These are phyloP conservation scores for Cucurbita pepo DNA, from an alignment of 306 rosid genomes.

Conservation along the genomic window DNA sequence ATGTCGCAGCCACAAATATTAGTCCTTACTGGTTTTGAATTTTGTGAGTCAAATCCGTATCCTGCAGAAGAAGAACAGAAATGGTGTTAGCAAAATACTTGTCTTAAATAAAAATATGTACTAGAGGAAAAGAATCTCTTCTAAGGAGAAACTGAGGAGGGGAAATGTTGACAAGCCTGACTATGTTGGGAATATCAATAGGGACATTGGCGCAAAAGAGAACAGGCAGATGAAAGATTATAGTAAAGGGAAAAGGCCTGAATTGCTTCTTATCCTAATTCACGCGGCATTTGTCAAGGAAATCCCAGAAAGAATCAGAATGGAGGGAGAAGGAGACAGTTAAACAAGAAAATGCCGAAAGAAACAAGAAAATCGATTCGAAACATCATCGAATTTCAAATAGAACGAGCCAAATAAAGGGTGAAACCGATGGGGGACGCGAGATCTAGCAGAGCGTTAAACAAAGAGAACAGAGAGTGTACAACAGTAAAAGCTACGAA, in stretches of 20 bases:
- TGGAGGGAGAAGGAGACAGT: not conserved
- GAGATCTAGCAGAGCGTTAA: not conserved
- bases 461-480: not conserved
- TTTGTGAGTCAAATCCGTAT: constrained; percentile 45
- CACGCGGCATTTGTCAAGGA: not conserved
- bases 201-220: not conserved
- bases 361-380: not conserved
- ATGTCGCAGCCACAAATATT: constrained; percentile 1
- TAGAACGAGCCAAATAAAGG: not conserved
- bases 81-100: not conserved
- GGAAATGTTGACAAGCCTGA: not conserved
- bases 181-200: not conserved
- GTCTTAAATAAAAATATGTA: not conserved
- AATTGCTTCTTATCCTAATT: not conserved
- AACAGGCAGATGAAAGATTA: not conserved
- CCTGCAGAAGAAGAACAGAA: constrained; percentile 34
- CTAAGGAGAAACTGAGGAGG: not conserved
- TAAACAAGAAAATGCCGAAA: not conserved
- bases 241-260: not conserved
- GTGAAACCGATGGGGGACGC: not conserved
- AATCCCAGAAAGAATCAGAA: not conserved
- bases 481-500: not conserved
- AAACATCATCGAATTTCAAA: not conserved
- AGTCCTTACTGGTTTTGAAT: constrained; percentile 50
- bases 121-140: constrained; percentile 3